Base-by-base conservation (phyloP, 495 filamentous ascomycete species). In the Neurospora sp. region DNA sequence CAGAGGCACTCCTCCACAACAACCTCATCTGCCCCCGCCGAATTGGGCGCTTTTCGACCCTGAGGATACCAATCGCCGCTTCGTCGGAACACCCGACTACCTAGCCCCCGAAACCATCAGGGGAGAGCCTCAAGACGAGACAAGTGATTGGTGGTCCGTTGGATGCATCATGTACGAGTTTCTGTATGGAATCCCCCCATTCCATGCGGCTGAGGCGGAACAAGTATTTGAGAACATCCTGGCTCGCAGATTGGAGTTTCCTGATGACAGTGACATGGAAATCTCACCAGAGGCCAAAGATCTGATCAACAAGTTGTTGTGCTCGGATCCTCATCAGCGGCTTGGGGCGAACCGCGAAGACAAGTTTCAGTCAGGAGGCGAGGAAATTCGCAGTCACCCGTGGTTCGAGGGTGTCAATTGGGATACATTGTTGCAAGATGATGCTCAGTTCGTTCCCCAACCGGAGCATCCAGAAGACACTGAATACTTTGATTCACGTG, bases 71-170 rank as follows among this genome's bases (percentile, higher is more conserved):
- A 95, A 93, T 78, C 90, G 96, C 69, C 90, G 92, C 44, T 99
- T 99, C 79, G 96, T 99, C 20, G 96, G 96, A 45, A 99, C 96
- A 1, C 96, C 96, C 2, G 96, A 99, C 82, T 99, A 99, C 81
- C 88, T 99, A 20, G 95, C 96, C 3, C 96, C 96, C 3, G 96
- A 99, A 80, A 99, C 96, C 0, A 97, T 99, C 79, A 94, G 93
- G 77, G 96, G 96, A 69, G 88, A 92, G 73, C 93, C 94, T 0
- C 96, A 98, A 82, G 96, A 99, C 79, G 94, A 98, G 79, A 94
- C 94, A 75, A 98, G 96, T 80, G 96, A 99, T 88, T 99, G 96
- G 96, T 99, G 96, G 96, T 98, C 96, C 8, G 84, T 99, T 65
- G 96, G 96, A 3, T 98, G 96, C 77, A 98, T 99, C 73, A 85